phyloP scores from a whole-genome alignment of 202 grass and related monocot species.

The Zoysia matrella region DNA sequence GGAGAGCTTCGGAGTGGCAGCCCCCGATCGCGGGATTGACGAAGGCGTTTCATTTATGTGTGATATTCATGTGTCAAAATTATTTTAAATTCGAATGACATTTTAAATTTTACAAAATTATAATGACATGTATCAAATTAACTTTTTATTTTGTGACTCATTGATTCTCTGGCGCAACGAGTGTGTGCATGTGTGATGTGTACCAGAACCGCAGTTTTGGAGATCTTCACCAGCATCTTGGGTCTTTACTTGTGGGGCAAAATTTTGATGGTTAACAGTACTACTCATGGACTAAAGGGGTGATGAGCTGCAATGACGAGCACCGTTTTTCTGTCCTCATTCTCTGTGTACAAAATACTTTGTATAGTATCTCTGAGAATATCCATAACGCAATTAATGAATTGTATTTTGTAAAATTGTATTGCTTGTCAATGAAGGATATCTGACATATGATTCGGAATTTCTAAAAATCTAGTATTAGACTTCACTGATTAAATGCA shows the following conservation, averaged over 20 bases:
- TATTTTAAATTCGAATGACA: too few relatives aligned
- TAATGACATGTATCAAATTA: too few relatives aligned
- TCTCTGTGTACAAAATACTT: slow-evolving; percentile 16
- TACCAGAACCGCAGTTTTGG: slow-evolving; percentile 5
- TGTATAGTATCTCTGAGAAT: background rate
- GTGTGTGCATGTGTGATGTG: background rate
- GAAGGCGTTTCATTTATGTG: background rate
- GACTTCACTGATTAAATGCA: too few relatives aligned
- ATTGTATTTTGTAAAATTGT: background rate
- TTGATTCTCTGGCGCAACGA: too few relatives aligned
- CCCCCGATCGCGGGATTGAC: slow-evolving; percentile 43
- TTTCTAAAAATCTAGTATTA: too few relatives aligned
- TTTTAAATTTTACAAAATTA: too few relatives aligned
- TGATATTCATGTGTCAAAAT: too few relatives aligned
- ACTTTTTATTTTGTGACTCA: too few relatives aligned
- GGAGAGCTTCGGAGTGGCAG: slow-evolving; percentile 41
- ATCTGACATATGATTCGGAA: background rate
- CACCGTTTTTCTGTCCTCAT: background rate
- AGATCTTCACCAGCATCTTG: background rate
- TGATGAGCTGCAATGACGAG: slow-evolving; percentile 1
- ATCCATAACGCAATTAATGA: background rate
- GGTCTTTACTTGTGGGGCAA: slow-evolving; percentile 8
- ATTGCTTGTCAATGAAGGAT: background rate
- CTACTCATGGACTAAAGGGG: background rate
- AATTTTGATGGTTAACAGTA: background rate